Evolutionary conservation across 257 asterid genomes (phyloP), one percentile per base, ranked within the genome.

Genomic region (Solanum lycopersicoides): DNA sequence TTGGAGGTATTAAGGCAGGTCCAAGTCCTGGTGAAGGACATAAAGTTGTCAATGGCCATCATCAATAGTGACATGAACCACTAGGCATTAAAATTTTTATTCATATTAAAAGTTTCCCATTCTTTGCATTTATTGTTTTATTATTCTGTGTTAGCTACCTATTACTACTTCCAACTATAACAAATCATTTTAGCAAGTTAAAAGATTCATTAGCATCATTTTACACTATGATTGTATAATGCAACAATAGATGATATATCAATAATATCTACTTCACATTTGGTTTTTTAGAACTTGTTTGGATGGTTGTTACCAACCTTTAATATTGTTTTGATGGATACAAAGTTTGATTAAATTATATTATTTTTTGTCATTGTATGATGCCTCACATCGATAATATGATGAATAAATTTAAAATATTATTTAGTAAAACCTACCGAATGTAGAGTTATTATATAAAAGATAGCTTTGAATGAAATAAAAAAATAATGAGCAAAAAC

Each of bases 1-100:
- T 83, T 9, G 86, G 71, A 10, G 86, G 77, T 5, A 74, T 87
- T 30, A 87, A 89, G 45, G 76, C 87, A n/a, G 87, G 87, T 77
- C 87, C 87, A 42, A 86, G 87, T 12, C 91, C 91, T 9, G 87
- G 86, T n/a, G 86, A 18, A 15, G 89, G 91, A 73, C 86, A 89
- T 32, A 13, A 44, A 28, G n/a, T 25, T 25, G n/a, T 42, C 83
- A 44, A 12, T 2, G 14, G 5, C 83, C 47, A 44, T n/a, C 83
- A 77, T n/a, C 83, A 44, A 42, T 77, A 77, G 34, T 12, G 60
- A 76, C 30, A 77, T 77, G 7, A 77, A 42, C 63, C 15, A 42
- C 60, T 45, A 65, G 35, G 72, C 35, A 30, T 65, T 65, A 65
- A 65, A 3, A 65, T 2, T 2, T 2, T 12, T 63, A 25, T 65